Evolutionary conservation across 2,329 filamentous ascomycete species (phyloP).

Genomic region (Calonectria pseudoturangicola): DNA sequence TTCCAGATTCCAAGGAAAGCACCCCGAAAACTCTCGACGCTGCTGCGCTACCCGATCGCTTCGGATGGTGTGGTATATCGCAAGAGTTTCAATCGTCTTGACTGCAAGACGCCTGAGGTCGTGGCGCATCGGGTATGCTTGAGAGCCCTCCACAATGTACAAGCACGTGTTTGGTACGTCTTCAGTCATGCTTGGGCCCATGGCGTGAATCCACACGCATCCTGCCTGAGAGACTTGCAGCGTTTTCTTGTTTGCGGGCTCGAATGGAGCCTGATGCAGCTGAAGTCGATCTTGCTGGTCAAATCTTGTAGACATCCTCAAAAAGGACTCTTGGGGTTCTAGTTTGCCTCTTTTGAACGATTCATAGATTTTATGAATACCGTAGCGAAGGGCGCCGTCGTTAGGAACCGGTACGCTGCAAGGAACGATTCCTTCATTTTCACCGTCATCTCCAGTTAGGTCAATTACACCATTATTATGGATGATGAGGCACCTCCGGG

Average conservation of each 20-base stretch:
- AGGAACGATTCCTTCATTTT: not conserved
- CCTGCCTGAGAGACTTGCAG: slow-evolving; percentile 8
- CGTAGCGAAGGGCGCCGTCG: slow-evolving; percentile 5
- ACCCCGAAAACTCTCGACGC: slow-evolving; percentile 16
- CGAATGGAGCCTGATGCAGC: not conserved
- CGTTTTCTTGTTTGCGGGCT: not conserved
- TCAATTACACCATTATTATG: slow-evolving; percentile 1
- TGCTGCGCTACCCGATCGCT: slow-evolving; percentile 13
- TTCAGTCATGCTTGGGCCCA: slow-evolving; percentile 17
- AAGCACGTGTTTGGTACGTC: slow-evolving; percentile 16
- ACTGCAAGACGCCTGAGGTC: slow-evolving; percentile 1
- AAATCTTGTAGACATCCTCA: slow-evolving; percentile 13
- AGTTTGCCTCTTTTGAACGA: slow-evolving; percentile 14
- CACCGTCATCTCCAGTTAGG: not conserved
- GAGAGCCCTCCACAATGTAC: slow-evolving; percentile 7
- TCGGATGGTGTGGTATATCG: slow-evolving; percentile 9
- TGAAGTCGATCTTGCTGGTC: slow-evolving; percentile 19
- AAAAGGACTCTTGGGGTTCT: slow-evolving; percentile 21
- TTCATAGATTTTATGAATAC: slow-evolving; percentile 19
- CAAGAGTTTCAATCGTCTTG: slow-evolving; percentile 7
- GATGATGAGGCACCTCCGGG: slow-evolving; percentile 3
- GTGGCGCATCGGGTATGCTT: not conserved
- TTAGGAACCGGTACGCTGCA: not conserved
- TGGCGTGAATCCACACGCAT: slow-evolving; percentile 21
- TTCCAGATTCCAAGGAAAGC: slow-evolving; percentile 18